Conservation (phyloP, 768 basidiomycete genomes). For the Pisolithus marmoratus region DNA sequence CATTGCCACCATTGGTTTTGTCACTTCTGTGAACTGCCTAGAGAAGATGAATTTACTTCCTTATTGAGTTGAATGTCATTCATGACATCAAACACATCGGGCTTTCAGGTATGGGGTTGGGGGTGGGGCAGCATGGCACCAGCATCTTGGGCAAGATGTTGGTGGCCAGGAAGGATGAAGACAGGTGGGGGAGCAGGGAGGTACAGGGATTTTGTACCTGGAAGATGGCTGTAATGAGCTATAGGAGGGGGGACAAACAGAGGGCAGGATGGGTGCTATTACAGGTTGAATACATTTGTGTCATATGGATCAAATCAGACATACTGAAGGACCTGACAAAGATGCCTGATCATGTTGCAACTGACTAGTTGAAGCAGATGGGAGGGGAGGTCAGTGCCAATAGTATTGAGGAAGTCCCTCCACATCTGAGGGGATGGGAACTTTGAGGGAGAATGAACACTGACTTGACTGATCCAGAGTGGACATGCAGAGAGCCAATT, state of each 20-base stretch:
- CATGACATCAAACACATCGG: background rate
- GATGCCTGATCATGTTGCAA: background rate
- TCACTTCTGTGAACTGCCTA: background rate
- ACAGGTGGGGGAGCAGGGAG: background rate
- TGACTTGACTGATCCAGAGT: too few species aligned
- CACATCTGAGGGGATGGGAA: too few species aligned
- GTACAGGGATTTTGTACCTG: background rate
- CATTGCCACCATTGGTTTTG: background rate
- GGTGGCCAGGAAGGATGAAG: background rate
- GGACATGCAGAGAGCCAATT: too few species aligned
- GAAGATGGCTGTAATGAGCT: background rate
- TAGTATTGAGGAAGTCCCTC: too few species aligned
- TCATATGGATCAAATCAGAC: too few species aligned
- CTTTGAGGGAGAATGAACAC: too few species aligned
- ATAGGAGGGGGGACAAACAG: background rate
- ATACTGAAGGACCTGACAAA: too few species aligned
- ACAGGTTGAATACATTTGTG: too few species aligned
- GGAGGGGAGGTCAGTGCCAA: background rate
- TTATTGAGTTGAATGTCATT: too few species aligned
- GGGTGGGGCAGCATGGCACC: background rate
- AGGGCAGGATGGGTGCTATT: background rate
- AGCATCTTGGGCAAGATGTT: background rate
- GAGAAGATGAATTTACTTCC: too few species aligned
- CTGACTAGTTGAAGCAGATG: background rate
- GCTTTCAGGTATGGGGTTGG: too few species aligned